Evolutionary conservation across 257 asterid species (phyloP).

Genomic region (Gynochthodes officinalis): DNA sequence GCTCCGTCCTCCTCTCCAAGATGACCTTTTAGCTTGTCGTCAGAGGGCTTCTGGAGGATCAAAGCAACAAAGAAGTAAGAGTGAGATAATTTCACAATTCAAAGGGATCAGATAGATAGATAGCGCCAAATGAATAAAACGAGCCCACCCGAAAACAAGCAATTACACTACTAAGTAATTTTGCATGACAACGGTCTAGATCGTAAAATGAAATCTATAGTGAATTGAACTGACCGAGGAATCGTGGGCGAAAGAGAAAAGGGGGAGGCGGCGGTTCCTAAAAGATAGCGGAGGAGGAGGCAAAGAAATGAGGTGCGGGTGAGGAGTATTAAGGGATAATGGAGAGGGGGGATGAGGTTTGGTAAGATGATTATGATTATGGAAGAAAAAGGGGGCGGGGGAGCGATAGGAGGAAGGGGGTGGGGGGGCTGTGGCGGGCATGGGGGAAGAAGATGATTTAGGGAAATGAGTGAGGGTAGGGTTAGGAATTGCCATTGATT

Average conservation of each 20-base stretch:
- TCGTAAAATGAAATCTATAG: too few species aligned
- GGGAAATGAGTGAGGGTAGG: neutral
- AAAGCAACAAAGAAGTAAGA: neutral
- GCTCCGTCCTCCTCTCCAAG: slow-evolving; percentile 36
- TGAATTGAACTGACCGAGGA: slow-evolving; percentile 56
- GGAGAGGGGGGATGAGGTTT: neutral
- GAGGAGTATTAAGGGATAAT: neutral
- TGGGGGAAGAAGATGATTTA: slow-evolving; percentile 5
- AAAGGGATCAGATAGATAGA: neutral
- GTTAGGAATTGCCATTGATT: neutral
- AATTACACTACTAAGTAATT: too few species aligned
- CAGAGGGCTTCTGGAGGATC: slow-evolving; percentile 55
- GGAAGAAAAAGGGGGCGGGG: neutral
- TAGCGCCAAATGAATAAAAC: neutral
- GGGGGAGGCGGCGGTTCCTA: slow-evolving; percentile 32
- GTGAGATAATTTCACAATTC: neutral
- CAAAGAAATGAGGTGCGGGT: slow-evolving; percentile 19
- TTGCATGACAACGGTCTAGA: too few species aligned
- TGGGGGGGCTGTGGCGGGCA: neutral
- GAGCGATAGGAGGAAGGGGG: slow-evolving; percentile 3
- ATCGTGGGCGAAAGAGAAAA: slow-evolving; percentile 58
- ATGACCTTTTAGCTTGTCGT: slow-evolving; percentile 46
- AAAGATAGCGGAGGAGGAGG: slow-evolving; percentile 14
- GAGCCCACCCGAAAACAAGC: too few species aligned
- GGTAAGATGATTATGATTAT: too few species aligned